Percentiles rank a stretch among this genome's conserved stretches.
These are phyloP conservation scores for Collybia mongolica DNA, from an alignment of 768 basidiomycete species.

Conservation along the genomic window DNA sequence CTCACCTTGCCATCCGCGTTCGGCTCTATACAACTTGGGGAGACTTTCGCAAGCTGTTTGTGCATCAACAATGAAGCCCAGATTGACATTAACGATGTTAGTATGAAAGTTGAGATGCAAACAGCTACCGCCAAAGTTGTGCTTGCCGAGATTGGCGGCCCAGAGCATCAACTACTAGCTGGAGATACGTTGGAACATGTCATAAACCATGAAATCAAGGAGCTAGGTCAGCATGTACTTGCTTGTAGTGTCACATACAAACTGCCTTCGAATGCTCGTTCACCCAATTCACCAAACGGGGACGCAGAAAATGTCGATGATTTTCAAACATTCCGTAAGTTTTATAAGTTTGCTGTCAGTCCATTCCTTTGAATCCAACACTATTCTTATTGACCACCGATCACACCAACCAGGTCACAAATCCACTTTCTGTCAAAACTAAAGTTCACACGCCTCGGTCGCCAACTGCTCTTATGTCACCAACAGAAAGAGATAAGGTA, in stretches of 20 bases:
- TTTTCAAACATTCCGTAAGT: slow-evolving; percentile 78
- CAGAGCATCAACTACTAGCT: slow-evolving; percentile 42
- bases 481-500: slow-evolving; percentile 71
- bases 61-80: slow-evolving; percentile 80
- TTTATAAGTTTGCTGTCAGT: slow-evolving; percentile 88
- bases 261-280: slow-evolving; percentile 58
- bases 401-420: slow-evolving; percentile 64
- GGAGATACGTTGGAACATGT: slow-evolving; percentile 66
- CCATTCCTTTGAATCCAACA: background rate
- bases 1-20: slow-evolving; percentile 82
- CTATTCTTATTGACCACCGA: background rate
- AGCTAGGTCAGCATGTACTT: slow-evolving; percentile 87
- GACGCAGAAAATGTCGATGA: slow-evolving; percentile 48
- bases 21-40: slow-evolving; percentile 85
- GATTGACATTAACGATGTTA: slow-evolving; percentile 59
- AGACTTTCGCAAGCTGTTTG: slow-evolving; percentile 82
- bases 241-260: slow-evolving; percentile 84
- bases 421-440: slow-evolving; percentile 93
- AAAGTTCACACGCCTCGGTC: slow-evolving; percentile 82
- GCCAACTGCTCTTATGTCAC: slow-evolving; percentile 66
- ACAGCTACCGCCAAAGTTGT: slow-evolving; percentile 65
- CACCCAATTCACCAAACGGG: slow-evolving; percentile 44
- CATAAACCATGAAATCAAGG: slow-evolving; percentile 89
- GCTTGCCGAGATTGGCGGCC: slow-evolving; percentile 63
- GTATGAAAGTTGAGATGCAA: slow-evolving; percentile 82